These are phyloP conservation scores for Metarhizium album DNA, from an alignment of 2,329 filamentous ascomycete genomes.

Conservation along the genomic window DNA sequence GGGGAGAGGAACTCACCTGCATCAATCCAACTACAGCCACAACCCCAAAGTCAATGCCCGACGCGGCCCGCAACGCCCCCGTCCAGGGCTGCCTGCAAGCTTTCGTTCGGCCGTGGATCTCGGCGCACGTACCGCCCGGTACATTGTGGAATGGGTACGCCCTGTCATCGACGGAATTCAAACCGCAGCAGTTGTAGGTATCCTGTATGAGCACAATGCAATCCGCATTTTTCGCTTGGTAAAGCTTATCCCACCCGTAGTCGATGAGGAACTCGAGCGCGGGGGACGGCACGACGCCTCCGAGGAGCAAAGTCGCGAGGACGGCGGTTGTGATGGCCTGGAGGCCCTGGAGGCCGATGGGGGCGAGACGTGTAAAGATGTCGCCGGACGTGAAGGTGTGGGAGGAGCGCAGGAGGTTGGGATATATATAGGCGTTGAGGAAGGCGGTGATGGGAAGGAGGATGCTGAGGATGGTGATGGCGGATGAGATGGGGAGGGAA, in stretches of 20 bases:
- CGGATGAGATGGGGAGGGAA: conserved; percentile 28
- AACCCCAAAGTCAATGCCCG: conserved; percentile 44
- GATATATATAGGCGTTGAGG: conserved; percentile 25
- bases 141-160: conserved; percentile 46
- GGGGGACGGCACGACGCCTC: conserved; percentile 22
- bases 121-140: conserved; percentile 26
- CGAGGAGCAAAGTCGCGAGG: conserved; percentile 32
- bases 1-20: conserved; percentile 34
- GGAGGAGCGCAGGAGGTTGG: conserved; percentile 18
- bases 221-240: conserved; percentile 33
- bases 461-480: conserved; percentile 25
- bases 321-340: conserved; percentile 32
- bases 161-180: conserved; percentile 45
- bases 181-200: conserved; percentile 54
- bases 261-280: conserved; percentile 42
- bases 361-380: conserved; percentile 14
- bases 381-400: conserved; percentile 12
- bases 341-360: conserved; percentile 27
- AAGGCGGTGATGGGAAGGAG: conserved; percentile 30
- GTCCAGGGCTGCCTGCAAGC: conserved; percentile 47
- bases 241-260: conserved; percentile 45
- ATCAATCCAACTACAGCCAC: conserved; percentile 41
- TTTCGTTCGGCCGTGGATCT: conserved; percentile 31
- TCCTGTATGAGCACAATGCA: conserved; percentile 54
- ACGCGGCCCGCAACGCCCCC: conserved; percentile 38